These are phyloP conservation scores for Eucalyptus curtisii DNA, from an alignment of 345 rosid genomes.

Conservation along the genomic window DNA sequence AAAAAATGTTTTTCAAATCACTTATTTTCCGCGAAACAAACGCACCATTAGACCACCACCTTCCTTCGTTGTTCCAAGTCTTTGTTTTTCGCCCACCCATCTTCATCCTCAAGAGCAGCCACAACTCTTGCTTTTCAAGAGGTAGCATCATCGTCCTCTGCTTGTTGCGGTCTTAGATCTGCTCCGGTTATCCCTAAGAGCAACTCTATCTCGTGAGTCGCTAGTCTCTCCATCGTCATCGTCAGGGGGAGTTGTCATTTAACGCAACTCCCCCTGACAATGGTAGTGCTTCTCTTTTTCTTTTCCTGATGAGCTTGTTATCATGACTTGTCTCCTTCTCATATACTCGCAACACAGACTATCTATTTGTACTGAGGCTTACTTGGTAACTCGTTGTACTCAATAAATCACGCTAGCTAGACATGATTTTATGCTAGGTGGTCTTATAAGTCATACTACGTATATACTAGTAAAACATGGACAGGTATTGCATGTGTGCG, in stretches of 20 bases:
- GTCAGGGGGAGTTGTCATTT: neutral
- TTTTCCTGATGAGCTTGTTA: neutral
- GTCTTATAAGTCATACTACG: neutral
- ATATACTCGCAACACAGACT: neutral
- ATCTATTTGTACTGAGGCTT: neutral
- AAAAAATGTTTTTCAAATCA: no score
- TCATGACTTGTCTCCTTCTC: neutral
- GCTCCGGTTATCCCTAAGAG: neutral
- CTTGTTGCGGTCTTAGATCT: neutral
- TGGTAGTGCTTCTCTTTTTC: neutral
- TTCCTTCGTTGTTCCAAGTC: neutral
- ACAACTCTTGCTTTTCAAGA: neutral
- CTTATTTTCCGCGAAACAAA: fast-evolving
- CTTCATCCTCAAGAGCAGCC: neutral
- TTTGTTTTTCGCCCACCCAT: neutral
- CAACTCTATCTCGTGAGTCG: neutral
- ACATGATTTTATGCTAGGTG: neutral
- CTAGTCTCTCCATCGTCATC: neutral
- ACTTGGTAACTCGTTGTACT: neutral
- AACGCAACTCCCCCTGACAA: no score
- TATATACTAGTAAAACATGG: neutral
- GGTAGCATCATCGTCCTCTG: neutral
- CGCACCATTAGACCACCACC: neutral
- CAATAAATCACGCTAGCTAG: neutral
- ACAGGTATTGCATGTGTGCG: neutral